Evolutionary conservation across 176 grass and related monocot genomes (phyloP).

Genomic region (Puya raimondii): DNA sequence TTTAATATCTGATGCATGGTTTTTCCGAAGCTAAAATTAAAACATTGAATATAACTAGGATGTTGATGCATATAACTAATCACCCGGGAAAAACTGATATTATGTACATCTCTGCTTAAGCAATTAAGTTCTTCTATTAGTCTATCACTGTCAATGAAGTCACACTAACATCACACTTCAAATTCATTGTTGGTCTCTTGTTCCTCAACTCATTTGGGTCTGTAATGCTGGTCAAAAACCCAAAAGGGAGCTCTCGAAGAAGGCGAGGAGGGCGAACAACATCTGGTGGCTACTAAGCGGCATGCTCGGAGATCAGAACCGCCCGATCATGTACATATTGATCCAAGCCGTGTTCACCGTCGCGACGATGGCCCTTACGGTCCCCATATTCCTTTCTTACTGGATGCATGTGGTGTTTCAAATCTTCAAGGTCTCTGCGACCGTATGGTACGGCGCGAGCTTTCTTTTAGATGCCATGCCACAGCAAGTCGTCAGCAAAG

Average conservation of each 20-base stretch:
- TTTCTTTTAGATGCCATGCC: conserved; percentile 92
- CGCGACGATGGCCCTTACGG: conserved; percentile 64
- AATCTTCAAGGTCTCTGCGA: conserved; percentile 76
- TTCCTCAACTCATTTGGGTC: conserved; percentile 5
- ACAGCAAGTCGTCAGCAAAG: conserved; percentile 55
- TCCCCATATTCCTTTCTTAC: conserved; percentile 93
- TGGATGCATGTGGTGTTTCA: conserved; percentile 68
- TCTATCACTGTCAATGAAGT: no score
- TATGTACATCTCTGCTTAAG: no score
- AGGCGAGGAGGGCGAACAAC: conserved; percentile 92
- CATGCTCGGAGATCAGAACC: conserved; percentile 75
- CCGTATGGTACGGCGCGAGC: conserved; percentile 87
- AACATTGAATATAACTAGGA: no score
- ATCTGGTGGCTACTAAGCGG: conserved; percentile 95
- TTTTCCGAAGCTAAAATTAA: background rate
- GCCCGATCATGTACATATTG: conserved; percentile 83
- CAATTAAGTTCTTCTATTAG: no score
- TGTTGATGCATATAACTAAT: no score
- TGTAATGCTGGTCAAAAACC: conserved; percentile 4
- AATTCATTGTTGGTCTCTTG: no score
- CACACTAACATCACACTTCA: no score
- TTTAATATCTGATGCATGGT: conserved; percentile 11
- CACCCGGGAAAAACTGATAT: no score
- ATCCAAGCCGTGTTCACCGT: conserved; percentile 79
- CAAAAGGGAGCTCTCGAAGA: conserved; percentile 90